Evolutionary conservation across 257 asterid species (phyloP).

Genomic region (Gardenia jasminoides): DNA sequence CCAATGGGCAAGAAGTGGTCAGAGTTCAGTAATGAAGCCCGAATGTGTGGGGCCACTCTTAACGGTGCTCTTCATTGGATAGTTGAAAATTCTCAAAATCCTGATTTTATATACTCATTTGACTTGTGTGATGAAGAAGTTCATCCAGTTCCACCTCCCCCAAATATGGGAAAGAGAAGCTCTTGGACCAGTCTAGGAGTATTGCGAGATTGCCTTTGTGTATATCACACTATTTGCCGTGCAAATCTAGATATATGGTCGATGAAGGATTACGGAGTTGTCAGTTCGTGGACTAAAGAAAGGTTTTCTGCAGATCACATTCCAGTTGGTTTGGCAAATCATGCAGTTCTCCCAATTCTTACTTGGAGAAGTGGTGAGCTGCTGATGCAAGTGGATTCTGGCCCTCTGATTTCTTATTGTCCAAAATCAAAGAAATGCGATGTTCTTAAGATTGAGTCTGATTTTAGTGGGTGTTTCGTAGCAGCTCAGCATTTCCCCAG

Average conservation of each 20-base stretch:
- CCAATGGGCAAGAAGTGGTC: too few species aligned
- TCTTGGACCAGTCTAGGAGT: not conserved
- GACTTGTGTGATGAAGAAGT: too few species aligned
- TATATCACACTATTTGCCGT: not conserved
- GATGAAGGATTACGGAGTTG: not conserved
- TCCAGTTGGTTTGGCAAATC: not conserved
- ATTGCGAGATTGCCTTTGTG: not conserved
- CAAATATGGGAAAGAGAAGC: not conserved
- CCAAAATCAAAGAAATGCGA: not conserved
- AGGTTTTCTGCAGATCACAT: not conserved
- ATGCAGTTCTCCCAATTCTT: not conserved
- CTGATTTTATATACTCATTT: too few species aligned
- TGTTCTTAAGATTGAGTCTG: too few species aligned
- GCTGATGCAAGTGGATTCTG: not conserved
- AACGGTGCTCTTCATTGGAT: too few species aligned
- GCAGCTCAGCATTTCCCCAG: too few species aligned
- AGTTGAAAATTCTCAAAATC: too few species aligned
- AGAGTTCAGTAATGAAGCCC: too few species aligned
- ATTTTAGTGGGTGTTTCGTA: too few species aligned
- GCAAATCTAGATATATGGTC: not conserved
- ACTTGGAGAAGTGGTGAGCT: constrained; percentile 1
- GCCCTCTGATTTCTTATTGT: not conserved
- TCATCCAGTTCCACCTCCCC: not conserved
- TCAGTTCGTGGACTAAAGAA: not conserved
- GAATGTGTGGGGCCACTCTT: too few species aligned